Percentiles rank a stretch among this genome's conserved stretches.
Conservation (phyloP, 306 rosid genomes). For the Heteromeles arbutifolia region DNA sequence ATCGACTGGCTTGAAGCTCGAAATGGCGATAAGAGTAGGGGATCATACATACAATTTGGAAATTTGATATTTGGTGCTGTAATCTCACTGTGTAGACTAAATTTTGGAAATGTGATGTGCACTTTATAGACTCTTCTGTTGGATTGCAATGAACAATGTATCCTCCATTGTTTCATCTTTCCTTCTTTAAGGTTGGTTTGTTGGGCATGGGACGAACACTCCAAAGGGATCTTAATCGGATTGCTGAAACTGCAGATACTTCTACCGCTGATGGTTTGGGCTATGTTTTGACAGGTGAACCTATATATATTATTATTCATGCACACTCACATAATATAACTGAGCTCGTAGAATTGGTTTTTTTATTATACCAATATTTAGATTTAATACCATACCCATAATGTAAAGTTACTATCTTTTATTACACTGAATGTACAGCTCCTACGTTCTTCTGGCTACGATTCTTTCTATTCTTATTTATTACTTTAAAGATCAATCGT, state of each 20-base stretch:
- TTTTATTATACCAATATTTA: not conserved
- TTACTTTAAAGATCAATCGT: too few species aligned
- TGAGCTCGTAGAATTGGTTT: not conserved
- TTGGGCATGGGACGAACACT: conserved; percentile 83
- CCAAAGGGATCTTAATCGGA: conserved; percentile 84
- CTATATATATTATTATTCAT: too few species aligned
- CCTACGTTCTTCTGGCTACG: too few species aligned
- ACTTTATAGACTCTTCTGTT: conserved; percentile 4
- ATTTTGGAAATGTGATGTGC: not conserved
- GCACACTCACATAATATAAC: not conserved
- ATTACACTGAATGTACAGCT: too few species aligned
- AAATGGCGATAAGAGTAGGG: not conserved
- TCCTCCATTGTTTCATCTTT: conserved; percentile 6
- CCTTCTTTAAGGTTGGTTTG: conserved; percentile 66
- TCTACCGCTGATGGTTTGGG: conserved; percentile 76
- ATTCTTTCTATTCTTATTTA: too few species aligned
- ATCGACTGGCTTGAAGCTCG: too few species aligned
- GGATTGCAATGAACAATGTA: conserved; percentile 5
- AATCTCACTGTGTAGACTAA: not conserved
- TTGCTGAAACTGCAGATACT: conserved; percentile 88
- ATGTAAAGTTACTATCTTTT: not conserved
- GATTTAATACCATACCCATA: not conserved
- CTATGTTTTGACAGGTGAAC: conserved; percentile 79
- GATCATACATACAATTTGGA: not conserved
- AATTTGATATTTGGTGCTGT: not conserved